A percentile compares a stretch with the other conserved stretches of the same genome.
phyloP scores from a whole-genome alignment of 371 early-diverging fungal species.

The Gilbertella persicaria region DNA sequence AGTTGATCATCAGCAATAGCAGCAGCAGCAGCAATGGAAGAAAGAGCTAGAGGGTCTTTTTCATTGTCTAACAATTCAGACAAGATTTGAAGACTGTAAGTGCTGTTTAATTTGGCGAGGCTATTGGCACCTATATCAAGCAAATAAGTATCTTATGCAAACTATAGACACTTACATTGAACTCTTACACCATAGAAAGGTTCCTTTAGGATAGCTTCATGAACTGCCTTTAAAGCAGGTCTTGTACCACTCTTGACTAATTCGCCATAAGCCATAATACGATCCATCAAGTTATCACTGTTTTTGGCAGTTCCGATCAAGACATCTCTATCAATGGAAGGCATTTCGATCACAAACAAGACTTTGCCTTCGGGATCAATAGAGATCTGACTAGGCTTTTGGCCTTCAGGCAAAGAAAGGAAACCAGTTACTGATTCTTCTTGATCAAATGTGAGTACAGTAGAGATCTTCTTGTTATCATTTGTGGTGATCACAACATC shows the following conservation, averaged over 20 bases:
- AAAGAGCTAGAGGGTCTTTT: slow-evolving; percentile 38
- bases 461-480: slow-evolving; percentile 21
- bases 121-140: slow-evolving; percentile 38
- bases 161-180: slow-evolving; percentile 26
- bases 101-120: slow-evolving; percentile 37
- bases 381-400: slow-evolving; percentile 36
- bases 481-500: slow-evolving; percentile 51
- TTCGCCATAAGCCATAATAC: slow-evolving; percentile 51
- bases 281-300: slow-evolving; percentile 27
- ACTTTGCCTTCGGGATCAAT: slow-evolving; percentile 58
- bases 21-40: slow-evolving; percentile 19
- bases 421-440: slow-evolving; percentile 17
- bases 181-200: slow-evolving; percentile 51
- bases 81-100: slow-evolving; percentile 41
- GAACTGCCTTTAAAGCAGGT: slow-evolving; percentile 43
- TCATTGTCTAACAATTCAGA: slow-evolving; percentile 46
- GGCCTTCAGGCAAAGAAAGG: slow-evolving; percentile 16
- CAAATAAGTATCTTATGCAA: too few species aligned
- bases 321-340: slow-evolving; percentile 46
- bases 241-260: slow-evolving; percentile 44
- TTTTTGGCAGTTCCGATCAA: slow-evolving; percentile 43
- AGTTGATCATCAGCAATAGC: slow-evolving; percentile 34
- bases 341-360: slow-evolving; percentile 45
- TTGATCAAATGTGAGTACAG: slow-evolving; percentile 33
- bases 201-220: slow-evolving; percentile 33